A percentile compares a stretch with the other conserved stretches of the same genome.
phyloP scores from a whole-genome alignment of 169 alveolate species.

The Theileria parva region DNA sequence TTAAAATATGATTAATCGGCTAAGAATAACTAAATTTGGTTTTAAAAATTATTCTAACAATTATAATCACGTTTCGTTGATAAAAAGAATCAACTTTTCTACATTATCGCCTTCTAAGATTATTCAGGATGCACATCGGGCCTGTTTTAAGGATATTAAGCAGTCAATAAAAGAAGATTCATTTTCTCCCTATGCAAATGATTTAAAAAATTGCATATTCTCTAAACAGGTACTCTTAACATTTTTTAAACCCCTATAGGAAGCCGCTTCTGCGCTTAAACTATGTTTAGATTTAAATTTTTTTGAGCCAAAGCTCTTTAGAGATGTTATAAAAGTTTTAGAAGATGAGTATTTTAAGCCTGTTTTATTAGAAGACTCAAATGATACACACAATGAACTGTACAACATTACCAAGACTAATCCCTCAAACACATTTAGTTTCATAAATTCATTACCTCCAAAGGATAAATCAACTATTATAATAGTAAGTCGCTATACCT shows the following conservation, averaged over 20 bases:
- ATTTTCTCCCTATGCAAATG: neutral
- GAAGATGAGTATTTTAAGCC: slow-evolving; percentile 62
- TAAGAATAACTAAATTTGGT: neutral
- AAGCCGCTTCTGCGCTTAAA: slow-evolving; percentile 39
- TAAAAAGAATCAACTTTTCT: neutral
- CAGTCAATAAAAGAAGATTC: neutral
- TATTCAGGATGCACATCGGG: slow-evolving; percentile 17
- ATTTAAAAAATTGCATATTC: slow-evolving; percentile 7
- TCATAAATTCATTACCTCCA: slow-evolving; percentile 27
- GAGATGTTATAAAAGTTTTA: slow-evolving; percentile 34
- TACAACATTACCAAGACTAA: neutral
- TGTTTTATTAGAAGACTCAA: slow-evolving; percentile 14
- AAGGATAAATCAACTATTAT: slow-evolving; percentile 48
- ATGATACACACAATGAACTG: slow-evolving; percentile 1
- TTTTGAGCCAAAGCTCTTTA: slow-evolving; percentile 28
- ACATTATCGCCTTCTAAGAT: slow-evolving; percentile 5
- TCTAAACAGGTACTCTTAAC: slow-evolving; percentile 24
- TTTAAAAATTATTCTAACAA: neutral
- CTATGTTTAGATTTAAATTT: slow-evolving; percentile 20
- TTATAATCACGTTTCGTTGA: neutral
- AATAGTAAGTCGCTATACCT: slow-evolving; percentile 19
- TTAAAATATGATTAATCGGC: neutral
- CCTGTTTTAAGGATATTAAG: neutral
- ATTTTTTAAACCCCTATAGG: slow-evolving; percentile 32
- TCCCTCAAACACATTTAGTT: slow-evolving; percentile 20